A percentile compares a stretch with the other conserved stretches of the same genome.
These are phyloP conservation scores for Zymoseptoria brevis DNA, from an alignment of 2,329 filamentous ascomycete species.

Conservation along the genomic window DNA sequence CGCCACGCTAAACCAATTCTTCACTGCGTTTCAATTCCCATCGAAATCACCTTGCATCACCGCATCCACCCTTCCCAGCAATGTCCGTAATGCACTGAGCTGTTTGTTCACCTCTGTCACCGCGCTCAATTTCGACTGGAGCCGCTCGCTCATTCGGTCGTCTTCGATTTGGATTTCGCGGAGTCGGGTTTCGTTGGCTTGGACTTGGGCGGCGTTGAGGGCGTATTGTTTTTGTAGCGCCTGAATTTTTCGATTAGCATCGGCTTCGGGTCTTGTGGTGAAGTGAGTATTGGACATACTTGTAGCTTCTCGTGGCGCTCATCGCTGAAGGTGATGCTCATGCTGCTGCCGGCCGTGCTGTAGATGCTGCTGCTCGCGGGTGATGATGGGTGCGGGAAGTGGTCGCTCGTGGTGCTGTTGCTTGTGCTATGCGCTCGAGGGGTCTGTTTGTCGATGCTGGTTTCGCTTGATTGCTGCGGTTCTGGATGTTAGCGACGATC, in stretches of 20 bases:
- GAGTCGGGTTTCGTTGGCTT: slow-evolving; percentile 15
- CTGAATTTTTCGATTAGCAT: neutral
- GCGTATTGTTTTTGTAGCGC: slow-evolving; percentile 13
- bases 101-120: slow-evolving; percentile 14
- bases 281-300: neutral
- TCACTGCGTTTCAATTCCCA: no score
- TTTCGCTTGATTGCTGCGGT: slow-evolving; percentile 10
- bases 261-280: neutral
- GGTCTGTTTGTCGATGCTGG: slow-evolving; percentile 1
- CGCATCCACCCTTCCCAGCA: slow-evolving; percentile 12
- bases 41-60: slow-evolving; percentile 10
- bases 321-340: slow-evolving; percentile 9
- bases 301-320: neutral
- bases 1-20: slow-evolving; percentile 1
- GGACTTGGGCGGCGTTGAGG: slow-evolving; percentile 15
- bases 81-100: slow-evolving; percentile 7
- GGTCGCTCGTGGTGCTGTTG: slow-evolving; percentile 4
- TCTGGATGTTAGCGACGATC: neutral
- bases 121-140: slow-evolving; percentile 8
- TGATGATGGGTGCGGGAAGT: slow-evolving; percentile 5
- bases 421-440: slow-evolving; percentile 6
- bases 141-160: slow-evolving; percentile 5
- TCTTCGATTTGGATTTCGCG: slow-evolving; percentile 9
- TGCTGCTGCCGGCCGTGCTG: slow-evolving; percentile 6
- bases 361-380: slow-evolving; percentile 11